Percentiles rank a stretch among this genome's conserved stretches.
Conservation (phyloP, 2,329 filamentous ascomycete genomes). For the Diaporthe ilicicola region DNA sequence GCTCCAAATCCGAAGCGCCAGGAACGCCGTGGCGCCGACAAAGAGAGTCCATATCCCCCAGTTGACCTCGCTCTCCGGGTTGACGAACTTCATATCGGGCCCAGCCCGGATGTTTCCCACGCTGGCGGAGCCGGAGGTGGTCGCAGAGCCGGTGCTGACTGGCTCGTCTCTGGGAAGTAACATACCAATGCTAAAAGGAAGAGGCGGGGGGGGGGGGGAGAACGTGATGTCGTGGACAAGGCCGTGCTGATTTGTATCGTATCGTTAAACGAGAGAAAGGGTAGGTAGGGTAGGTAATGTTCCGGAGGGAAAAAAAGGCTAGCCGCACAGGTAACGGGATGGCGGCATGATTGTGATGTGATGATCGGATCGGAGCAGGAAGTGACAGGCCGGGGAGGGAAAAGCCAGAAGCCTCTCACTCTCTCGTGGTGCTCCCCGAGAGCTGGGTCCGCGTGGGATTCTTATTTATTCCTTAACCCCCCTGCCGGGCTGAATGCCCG, state of each 20-base stretch:
- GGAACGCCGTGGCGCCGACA: conserved; percentile 32
- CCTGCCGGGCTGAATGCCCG: neutral
- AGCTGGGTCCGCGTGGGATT: conserved; percentile 19
- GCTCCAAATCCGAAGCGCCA: conserved; percentile 36
- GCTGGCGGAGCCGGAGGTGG: conserved; percentile 1
- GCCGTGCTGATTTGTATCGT: neutral
- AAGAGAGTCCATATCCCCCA: conserved; percentile 36
- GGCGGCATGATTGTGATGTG: conserved; percentile 21
- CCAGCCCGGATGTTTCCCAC: conserved; percentile 2
- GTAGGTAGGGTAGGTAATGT: neutral
- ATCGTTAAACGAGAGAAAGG: neutral
- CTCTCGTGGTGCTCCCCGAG: neutral
- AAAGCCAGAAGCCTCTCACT: conserved; percentile 17
- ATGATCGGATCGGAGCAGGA: conserved; percentile 19
- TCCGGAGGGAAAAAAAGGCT: neutral
- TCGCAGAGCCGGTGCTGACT: conserved; percentile 11
- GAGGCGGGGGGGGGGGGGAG: no score
- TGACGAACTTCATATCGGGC: conserved; percentile 25
- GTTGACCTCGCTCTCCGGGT: conserved; percentile 33
- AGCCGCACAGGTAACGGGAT: conserved; percentile 23
- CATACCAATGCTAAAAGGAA: neutral
- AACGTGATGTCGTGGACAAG: neutral
- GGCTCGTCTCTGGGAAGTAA: neutral
- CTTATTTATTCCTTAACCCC: conserved; percentile 18
- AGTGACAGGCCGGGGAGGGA: conserved; percentile 16